phyloP scores from a whole-genome alignment of 768 basidiomycete genomes.

The Lentinula aciculospora region DNA sequence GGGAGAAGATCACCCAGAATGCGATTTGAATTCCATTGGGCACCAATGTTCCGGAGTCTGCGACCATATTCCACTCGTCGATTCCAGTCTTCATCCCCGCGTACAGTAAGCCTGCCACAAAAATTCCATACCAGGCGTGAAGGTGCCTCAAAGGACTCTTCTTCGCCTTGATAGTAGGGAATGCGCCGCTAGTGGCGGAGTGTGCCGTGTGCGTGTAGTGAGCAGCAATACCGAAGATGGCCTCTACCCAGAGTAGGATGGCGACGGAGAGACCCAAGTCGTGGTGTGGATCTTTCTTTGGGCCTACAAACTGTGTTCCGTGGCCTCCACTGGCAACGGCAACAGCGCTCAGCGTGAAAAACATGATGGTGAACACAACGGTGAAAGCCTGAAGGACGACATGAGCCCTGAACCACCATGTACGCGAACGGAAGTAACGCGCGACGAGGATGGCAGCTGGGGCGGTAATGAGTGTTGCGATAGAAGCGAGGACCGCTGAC shows the following conservation, averaged over 20 bases:
- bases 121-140: constrained; percentile 11
- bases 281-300: constrained; percentile 13
- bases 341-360: constrained; percentile 6
- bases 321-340: constrained; percentile 10
- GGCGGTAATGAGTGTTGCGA: constrained; percentile 11
- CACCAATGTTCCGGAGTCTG: constrained; percentile 10
- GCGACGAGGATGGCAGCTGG: constrained; percentile 14
- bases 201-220: constrained; percentile 13
- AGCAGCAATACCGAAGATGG: constrained; percentile 11
- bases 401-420: constrained; percentile 15
- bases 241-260: constrained; percentile 13
- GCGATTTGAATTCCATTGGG: constrained; percentile 9
- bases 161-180: constrained; percentile 12
- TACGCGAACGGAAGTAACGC: constrained; percentile 12
- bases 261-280: constrained; percentile 13
- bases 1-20: constrained; percentile 13
- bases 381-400: constrained; percentile 11
- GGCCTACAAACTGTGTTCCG: constrained; percentile 12
- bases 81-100: constrained; percentile 15
- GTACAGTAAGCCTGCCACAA: constrained; percentile 13
- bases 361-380: constrained; percentile 9
- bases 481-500: constrained; percentile 10
- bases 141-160: constrained; percentile 13
- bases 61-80: constrained; percentile 14
- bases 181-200: neutral